phyloP scores from a whole-genome alignment of 2,329 filamentous ascomycete species.

The Fusarium azukiicola region DNA sequence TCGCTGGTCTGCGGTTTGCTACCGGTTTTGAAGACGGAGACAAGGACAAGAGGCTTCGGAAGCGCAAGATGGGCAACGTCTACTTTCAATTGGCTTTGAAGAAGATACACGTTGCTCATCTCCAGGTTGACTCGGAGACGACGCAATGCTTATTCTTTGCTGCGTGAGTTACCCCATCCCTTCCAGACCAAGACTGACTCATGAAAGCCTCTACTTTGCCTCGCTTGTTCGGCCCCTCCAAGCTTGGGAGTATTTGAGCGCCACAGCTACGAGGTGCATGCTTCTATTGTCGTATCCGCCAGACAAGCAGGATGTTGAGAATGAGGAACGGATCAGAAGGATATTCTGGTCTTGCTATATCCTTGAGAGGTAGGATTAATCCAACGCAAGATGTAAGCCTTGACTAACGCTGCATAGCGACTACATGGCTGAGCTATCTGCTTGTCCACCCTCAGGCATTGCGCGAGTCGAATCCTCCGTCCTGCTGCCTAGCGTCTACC shows the following conservation, averaged over 20 bases:
- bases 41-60: slow-evolving; percentile 55
- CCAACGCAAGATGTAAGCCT: fast-evolving
- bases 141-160: slow-evolving; percentile 74
- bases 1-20: slow-evolving; percentile 53
- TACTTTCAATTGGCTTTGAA: slow-evolving; percentile 72
- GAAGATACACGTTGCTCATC: slow-evolving; percentile 69
- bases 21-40: slow-evolving; percentile 51
- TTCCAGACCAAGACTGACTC: fast-evolving
- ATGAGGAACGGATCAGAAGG: slow-evolving; percentile 70
- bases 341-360: slow-evolving; percentile 79
- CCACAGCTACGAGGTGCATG: slow-evolving; percentile 72
- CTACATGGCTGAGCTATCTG: slow-evolving; percentile 74
- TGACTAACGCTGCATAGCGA: slow-evolving; percentile 60
- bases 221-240: slow-evolving; percentile 73
- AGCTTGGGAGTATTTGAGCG: slow-evolving; percentile 74
- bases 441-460: slow-evolving; percentile 72
- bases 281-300: slow-evolving; percentile 69
- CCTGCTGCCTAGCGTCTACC: slow-evolving; percentile 69
- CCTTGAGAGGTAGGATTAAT: slow-evolving; percentile 66
- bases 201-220: slow-evolving; percentile 68
- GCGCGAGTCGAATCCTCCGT: slow-evolving; percentile 74
- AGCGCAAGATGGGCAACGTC: slow-evolving; percentile 63
- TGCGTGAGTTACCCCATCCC: slow-evolving; percentile 60
- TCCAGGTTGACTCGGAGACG: slow-evolving; percentile 68
- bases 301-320: slow-evolving; percentile 60